Percentiles rank a stretch among this genome's conserved stretches.
phyloP scores from a whole-genome alignment of 2,329 filamentous ascomycete species.

The Plectosphaerella plurivora region DNA sequence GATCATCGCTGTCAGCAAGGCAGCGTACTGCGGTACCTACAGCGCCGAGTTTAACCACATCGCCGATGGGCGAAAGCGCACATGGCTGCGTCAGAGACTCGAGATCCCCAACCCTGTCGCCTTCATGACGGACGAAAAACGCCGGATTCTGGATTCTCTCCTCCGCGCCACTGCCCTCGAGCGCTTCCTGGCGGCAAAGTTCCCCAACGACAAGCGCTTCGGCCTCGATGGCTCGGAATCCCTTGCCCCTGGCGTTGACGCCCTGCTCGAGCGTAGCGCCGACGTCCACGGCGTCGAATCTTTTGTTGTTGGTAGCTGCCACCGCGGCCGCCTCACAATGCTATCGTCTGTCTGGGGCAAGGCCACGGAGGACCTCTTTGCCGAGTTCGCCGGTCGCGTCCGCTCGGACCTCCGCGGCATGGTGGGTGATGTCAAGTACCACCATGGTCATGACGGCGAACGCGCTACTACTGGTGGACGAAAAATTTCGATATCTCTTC shows the following conservation, averaged over 20 bases:
- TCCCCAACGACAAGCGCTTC: slow-evolving; percentile 99
- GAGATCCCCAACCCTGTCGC: slow-evolving; percentile 92
- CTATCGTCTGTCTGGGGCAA: slow-evolving; percentile 97
- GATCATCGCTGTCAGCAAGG: slow-evolving; percentile 88
- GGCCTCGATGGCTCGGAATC: slow-evolving; percentile 96
- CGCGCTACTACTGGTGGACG: slow-evolving; percentile 95
- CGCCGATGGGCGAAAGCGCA: slow-evolving; percentile 90
- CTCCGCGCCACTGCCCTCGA: slow-evolving; percentile 99
- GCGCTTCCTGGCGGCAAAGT: slow-evolving; percentile 90
- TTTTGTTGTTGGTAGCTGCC: slow-evolving; percentile 98
- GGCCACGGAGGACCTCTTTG: slow-evolving; percentile 98
- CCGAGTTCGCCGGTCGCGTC: slow-evolving; percentile 85
- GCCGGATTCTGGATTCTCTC: slow-evolving; percentile 89
- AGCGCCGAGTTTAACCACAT: slow-evolving; percentile 99
- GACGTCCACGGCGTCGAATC: slow-evolving; percentile 92
- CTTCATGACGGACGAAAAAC: slow-evolving; percentile 96
- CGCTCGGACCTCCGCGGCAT: slow-evolving; percentile 71
- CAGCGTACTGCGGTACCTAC: slow-evolving; percentile 91
- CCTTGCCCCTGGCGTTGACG: slow-evolving; percentile 97
- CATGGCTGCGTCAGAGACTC: slow-evolving; percentile 93
- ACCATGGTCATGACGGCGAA: slow-evolving; percentile 99
- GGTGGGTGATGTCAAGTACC: slow-evolving; percentile 98
- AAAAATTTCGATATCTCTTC: slow-evolving; percentile 93
- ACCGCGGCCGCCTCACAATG: slow-evolving; percentile 95
- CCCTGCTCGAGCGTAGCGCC: slow-evolving; percentile 93